Conservation (phyloP, 2,329 filamentous ascomycete genomes). For the Cryphonectria naterciae region DNA sequence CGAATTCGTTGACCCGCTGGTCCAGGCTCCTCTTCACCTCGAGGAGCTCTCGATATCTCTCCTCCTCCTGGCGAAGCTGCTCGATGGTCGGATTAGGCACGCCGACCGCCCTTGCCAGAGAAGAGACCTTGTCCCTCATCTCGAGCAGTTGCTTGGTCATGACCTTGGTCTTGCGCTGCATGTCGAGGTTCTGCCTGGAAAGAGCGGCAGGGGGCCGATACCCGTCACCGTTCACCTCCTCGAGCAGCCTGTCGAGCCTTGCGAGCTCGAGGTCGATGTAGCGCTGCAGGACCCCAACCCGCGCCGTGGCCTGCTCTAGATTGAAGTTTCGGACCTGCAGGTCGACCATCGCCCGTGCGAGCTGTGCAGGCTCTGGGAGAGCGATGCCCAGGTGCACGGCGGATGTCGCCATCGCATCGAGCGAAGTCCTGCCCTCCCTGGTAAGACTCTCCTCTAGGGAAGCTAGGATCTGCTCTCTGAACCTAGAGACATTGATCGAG, state of each 20-base stretch:
- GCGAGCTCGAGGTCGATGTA: constrained; percentile 58
- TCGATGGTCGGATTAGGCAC: constrained; percentile 56
- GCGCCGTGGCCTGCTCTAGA: constrained; percentile 58
- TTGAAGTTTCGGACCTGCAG: constrained; percentile 59
- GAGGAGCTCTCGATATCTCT: constrained; percentile 60
- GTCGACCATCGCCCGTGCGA: constrained; percentile 58
- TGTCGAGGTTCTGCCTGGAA: constrained; percentile 72
- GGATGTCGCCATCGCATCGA: constrained; percentile 61
- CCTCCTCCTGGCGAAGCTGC: constrained; percentile 61
- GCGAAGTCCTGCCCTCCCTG: constrained; percentile 56
- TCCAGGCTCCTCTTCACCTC: constrained; percentile 64
- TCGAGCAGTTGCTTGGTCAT: constrained; percentile 70
- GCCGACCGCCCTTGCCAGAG: constrained; percentile 41
- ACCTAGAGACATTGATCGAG: constrained; percentile 30
- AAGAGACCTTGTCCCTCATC: constrained; percentile 58
- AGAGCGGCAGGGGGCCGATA: constrained; percentile 63
- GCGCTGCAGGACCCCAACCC: constrained; percentile 59
- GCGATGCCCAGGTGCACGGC: constrained; percentile 55
- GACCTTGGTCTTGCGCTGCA: constrained; percentile 71
- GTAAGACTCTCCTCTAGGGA: constrained; percentile 59
- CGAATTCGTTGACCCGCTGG: constrained; percentile 65
- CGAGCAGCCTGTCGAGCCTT: constrained; percentile 44
- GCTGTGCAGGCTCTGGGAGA: constrained; percentile 50
- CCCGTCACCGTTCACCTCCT: constrained; percentile 46
- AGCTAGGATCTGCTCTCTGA: constrained; percentile 51